Conservation (phyloP, 371 early-diverging fungal genomes). For the Mucor irregularis region DNA sequence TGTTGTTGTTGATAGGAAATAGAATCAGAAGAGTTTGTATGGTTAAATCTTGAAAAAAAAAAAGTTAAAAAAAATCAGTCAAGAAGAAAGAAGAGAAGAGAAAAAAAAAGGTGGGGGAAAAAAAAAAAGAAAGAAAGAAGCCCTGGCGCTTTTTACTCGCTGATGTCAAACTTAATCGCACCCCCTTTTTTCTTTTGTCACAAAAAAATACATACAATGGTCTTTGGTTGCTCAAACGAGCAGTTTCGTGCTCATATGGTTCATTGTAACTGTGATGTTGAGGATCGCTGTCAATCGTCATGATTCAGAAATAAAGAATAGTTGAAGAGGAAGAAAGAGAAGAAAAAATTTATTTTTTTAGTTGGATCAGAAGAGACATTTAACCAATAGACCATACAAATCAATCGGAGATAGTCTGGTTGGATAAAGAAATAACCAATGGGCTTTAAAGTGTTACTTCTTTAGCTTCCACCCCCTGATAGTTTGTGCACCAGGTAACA, state of each 20-base stretch:
- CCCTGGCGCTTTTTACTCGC: too few relatives aligned
- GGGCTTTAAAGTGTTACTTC: not conserved
- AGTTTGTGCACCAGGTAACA: slow-evolving; percentile 14
- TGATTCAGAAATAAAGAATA: not conserved
- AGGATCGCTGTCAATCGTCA: not conserved
- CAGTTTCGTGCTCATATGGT: not conserved
- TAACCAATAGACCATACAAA: not conserved
- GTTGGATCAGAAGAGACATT: not conserved
- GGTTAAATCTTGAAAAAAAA: not conserved
- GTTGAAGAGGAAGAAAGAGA: not conserved
- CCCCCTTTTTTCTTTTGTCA: not conserved
- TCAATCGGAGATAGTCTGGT: slow-evolving; percentile 1
- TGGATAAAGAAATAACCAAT: not conserved
- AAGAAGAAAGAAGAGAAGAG: not conserved
- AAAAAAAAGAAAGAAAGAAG: not conserved
- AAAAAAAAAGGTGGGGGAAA: not conserved
- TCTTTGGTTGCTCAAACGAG: not conserved
- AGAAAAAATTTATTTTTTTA: not conserved
- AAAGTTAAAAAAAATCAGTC: not conserved
- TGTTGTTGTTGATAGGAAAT: not conserved
- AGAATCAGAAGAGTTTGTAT: not conserved
- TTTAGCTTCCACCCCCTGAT: not conserved
- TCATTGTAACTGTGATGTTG: not conserved
- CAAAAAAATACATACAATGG: not conserved
- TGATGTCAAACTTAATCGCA: slow-evolving; percentile 6